These are phyloP conservation scores for Vitellaria paradoxa DNA, from an alignment of 179 eudicot genomes.

Conservation along the genomic window DNA sequence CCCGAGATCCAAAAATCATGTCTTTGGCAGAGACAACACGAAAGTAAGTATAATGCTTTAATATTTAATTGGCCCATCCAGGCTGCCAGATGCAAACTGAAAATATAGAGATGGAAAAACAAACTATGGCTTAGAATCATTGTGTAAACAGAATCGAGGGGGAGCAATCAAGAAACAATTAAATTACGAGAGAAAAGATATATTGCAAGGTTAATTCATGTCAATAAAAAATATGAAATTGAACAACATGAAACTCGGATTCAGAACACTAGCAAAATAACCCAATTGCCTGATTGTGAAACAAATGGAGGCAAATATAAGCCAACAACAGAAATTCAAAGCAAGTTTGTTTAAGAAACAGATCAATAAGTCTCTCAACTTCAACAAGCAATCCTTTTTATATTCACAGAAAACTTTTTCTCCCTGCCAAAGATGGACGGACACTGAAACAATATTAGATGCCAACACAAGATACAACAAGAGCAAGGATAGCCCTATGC, in stretches of 20 bases:
- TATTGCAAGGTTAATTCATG: background rate
- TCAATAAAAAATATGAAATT: background rate
- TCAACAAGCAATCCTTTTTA: no score
- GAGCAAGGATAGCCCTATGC: no score
- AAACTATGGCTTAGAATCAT: background rate
- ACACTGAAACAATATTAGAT: background rate
- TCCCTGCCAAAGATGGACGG: no score
- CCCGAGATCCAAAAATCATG: background rate
- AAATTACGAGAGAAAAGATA: background rate
- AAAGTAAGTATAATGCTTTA: conserved; percentile 20
- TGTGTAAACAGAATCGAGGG: no score
- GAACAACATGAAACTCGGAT: background rate
- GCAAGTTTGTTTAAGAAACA: background rate
- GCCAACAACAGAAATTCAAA: background rate
- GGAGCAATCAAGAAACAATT: no score
- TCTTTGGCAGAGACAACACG: background rate
- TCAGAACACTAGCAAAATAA: no score
- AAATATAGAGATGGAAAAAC: conserved; percentile 5
- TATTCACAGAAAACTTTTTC: background rate
- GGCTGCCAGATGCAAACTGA: conserved; percentile 83
- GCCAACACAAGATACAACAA: background rate
- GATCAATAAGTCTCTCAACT: no score
- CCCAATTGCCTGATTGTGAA: background rate
- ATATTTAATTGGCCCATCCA: conserved; percentile 87
- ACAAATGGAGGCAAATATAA: background rate